Base-by-base conservation (phyloP, 2,329 filamentous ascomycete species). In the Trichoderma sp. region DNA sequence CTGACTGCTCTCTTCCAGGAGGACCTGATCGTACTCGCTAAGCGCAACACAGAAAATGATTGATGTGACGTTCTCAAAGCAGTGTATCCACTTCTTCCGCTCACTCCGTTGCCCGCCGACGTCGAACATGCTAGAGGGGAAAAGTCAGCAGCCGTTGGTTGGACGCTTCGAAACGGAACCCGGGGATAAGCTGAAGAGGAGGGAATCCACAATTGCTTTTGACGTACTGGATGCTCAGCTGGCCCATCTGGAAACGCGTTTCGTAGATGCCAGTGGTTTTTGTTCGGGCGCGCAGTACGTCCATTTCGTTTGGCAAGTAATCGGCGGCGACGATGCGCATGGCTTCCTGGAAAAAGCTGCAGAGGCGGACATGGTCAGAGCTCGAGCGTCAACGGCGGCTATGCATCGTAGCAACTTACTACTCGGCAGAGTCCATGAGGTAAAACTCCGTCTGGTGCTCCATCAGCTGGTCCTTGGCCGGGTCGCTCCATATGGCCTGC, bases 191-290 rank as follows among this genome's bases (percentile, higher is more conserved):
- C 48, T 19, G 10, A 19, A 34, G 48, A 2, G 14, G 10, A 19
- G 15, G 1, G 47, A 57, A 45, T 28, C 28, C 30, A 21, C 24
- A 26, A 21, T 7, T 45, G 50, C 12, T 17, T 17, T 12, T 28
- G 26, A 64, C 93, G 77, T 86, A 98, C 94, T 99, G 95, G 80
- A 99, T 99, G 80, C 93, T 98, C 67, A 99, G 83, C 75, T 97
- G 94, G 43, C 94, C 95, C 95, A 99, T 99, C 71, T 95, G 93
- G 76, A 99, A 99, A 71, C 95, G 87, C 57, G 95, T 99, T 79
- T 99, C 95, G 80, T 99, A 99, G 72, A 99, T 99, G 82, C 95
- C 95, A 0, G 95, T 99, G 1, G 95, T 99, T 79, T 99, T 99
- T 45, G 95, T 98, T 85, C 95, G 85, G 70, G 95, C 95, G 75